A percentile compares a stretch with the other conserved stretches of the same genome.
Evolutionary conservation across 2,329 filamentous ascomycete genomes (phyloP).

Genomic region (Orbilia oligospora): DNA sequence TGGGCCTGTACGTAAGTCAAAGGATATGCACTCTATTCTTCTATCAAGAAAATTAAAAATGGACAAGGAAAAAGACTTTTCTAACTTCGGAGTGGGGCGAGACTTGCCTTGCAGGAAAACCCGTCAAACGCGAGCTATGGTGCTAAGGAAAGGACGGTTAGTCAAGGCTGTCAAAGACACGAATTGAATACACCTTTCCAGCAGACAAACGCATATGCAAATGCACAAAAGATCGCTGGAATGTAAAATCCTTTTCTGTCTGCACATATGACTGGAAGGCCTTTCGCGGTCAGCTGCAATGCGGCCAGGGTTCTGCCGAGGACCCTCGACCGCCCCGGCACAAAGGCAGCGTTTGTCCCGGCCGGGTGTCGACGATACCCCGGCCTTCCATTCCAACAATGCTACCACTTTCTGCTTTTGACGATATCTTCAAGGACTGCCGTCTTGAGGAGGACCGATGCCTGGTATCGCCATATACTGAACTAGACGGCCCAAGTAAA

Average conservation of each 20-base stretch:
- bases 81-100: conserved; percentile 2
- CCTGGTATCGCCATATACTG: conserved; percentile 1
- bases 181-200: conserved; percentile 3
- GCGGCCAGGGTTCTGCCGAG: conserved; percentile 25
- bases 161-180: conserved; percentile 34
- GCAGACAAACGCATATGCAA: conserved; percentile 11
- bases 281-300: conserved; percentile 43
- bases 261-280: conserved; percentile 40
- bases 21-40: background rate
- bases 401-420: conserved; percentile 34
- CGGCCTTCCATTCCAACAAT: background rate
- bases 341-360: background rate
- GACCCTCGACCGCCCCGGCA: background rate
- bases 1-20: background rate
- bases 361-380: conserved; percentile 15
- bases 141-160: conserved; percentile 33
- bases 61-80: background rate
- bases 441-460: background rate
- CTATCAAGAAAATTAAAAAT: background rate
- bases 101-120: conserved; percentile 8
- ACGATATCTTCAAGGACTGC: conserved; percentile 3
- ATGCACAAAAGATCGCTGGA: conserved; percentile 25
- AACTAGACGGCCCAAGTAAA: background rate
- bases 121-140: conserved; percentile 12
- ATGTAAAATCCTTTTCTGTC: conserved; percentile 8